Evolutionary conservation across 2,329 filamentous ascomycete species (phyloP).

Genomic region (Verticillium zaregamsianum): DNA sequence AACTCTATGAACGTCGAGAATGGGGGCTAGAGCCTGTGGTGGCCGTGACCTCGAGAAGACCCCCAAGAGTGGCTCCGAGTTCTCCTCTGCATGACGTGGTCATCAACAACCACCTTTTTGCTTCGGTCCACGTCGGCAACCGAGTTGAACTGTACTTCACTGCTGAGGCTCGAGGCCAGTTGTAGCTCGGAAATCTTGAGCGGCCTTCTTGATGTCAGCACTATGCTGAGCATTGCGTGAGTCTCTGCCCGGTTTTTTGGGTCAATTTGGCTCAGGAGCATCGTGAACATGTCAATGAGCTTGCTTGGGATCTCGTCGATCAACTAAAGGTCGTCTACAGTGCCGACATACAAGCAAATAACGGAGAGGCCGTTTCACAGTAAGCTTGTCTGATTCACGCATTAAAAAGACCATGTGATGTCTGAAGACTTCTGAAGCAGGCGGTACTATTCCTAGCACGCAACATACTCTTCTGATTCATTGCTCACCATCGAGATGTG

Average conservation of each 20-base stretch:
- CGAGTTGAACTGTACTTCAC: neutral
- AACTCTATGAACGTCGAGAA: too few species aligned
- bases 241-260: neutral
- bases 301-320: neutral
- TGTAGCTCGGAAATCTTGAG: neutral
- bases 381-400: too few species aligned
- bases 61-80: conserved; percentile 3
- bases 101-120: neutral
- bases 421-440: too few species aligned
- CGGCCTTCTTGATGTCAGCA: neutral
- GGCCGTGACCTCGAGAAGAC: conserved; percentile 3
- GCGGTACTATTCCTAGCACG: too few species aligned
- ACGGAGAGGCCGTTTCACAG: too few species aligned
- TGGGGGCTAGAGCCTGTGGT: neutral
- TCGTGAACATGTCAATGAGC: neutral
- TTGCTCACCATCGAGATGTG: too few species aligned
- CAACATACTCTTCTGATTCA: too few species aligned
- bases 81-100: conserved; percentile 2
- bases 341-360: neutral
- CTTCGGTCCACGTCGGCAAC: neutral
- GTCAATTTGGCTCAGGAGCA: neutral
- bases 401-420: too few species aligned
- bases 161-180: neutral
- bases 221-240: neutral
- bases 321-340: neutral